These are phyloP conservation scores for Pyropia haitanensis DNA, from an alignment of 23 red algal genomes.

Conservation along the genomic window DNA sequence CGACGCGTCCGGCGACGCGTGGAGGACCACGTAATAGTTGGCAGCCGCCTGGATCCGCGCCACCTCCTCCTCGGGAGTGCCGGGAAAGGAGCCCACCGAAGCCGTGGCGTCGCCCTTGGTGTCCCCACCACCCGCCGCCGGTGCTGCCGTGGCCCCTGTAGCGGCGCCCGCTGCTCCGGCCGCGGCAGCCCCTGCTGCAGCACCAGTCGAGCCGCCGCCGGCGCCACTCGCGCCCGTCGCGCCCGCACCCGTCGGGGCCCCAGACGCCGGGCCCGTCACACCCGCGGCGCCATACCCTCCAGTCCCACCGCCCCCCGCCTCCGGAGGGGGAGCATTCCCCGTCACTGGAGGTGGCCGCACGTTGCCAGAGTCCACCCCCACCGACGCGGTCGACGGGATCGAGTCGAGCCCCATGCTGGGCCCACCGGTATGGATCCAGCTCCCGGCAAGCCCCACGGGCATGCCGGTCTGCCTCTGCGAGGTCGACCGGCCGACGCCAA, in stretches of 20 bases:
- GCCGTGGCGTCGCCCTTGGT: too few species aligned
- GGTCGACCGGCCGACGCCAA: neutral
- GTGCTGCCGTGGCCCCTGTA: conserved; percentile 2
- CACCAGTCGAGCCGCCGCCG: neutral
- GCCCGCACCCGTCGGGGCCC: neutral
- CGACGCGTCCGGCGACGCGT: conserved; percentile 56
- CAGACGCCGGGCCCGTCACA: neutral
- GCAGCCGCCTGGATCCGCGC: conserved; percentile 38
- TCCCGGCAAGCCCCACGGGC: neutral
- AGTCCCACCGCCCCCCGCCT: neutral
- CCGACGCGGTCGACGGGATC: too few species aligned
- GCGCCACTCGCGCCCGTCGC: neutral
- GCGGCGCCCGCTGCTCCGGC: neutral
- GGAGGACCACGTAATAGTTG: conserved; percentile 79
- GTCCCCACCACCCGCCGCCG: neutral
- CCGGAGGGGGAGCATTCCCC: neutral
- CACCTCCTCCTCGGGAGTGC: conserved; percentile 49
- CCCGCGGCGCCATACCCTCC: neutral
- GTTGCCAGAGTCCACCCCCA: conserved; percentile 1
- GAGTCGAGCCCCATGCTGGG: too few species aligned
- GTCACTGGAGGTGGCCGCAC: conserved; percentile 3
- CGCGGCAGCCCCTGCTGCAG: neutral
- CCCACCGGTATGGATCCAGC: too few species aligned
- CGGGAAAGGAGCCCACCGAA: conserved; percentile 11
- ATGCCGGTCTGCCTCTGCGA: neutral